Conservation (phyloP, 805 yeast genomes). For the Pichia eremophila region DNA sequence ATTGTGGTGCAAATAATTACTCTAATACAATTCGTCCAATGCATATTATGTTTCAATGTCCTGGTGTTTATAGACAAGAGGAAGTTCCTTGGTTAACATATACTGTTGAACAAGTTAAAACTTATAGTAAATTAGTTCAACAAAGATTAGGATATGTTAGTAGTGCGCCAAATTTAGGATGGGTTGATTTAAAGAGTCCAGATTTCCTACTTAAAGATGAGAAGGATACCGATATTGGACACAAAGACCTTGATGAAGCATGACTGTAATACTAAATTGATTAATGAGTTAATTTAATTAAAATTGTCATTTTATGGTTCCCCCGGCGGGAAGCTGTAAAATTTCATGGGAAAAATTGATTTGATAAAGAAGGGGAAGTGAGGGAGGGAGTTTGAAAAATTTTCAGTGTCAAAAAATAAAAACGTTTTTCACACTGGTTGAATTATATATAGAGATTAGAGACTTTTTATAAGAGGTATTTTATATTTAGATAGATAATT, state of each 20-base stretch:
- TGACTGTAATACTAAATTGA: not conserved
- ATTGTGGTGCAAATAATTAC: conserved; percentile 21
- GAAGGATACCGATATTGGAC: conserved; percentile 5
- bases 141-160: conserved; percentile 11
- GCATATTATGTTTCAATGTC: conserved; percentile 17
- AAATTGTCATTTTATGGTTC: too few species aligned
- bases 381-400: too few species aligned
- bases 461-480: too few species aligned
- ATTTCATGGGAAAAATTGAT: too few species aligned
- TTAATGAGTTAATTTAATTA: too few species aligned
- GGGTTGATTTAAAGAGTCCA: conserved; percentile 12
- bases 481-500: too few species aligned
- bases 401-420: too few species aligned
- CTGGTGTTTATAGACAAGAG: conserved; percentile 21
- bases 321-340: too few species aligned
- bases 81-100: conserved; percentile 15
- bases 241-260: conserved; percentile 10
- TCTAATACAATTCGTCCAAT: conserved; percentile 17
- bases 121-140: conserved; percentile 7
- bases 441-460: too few species aligned
- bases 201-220: conserved; percentile 6
- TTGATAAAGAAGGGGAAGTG: too few species aligned
- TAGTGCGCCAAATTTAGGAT: conserved; percentile 12
- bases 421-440: too few species aligned
- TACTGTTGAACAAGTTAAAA: conserved; percentile 11